Evolutionary conservation across 805 yeast species (phyloP), one percentile per base, ranked within the genome.

Genomic region (Kodamaea laetipori): DNA sequence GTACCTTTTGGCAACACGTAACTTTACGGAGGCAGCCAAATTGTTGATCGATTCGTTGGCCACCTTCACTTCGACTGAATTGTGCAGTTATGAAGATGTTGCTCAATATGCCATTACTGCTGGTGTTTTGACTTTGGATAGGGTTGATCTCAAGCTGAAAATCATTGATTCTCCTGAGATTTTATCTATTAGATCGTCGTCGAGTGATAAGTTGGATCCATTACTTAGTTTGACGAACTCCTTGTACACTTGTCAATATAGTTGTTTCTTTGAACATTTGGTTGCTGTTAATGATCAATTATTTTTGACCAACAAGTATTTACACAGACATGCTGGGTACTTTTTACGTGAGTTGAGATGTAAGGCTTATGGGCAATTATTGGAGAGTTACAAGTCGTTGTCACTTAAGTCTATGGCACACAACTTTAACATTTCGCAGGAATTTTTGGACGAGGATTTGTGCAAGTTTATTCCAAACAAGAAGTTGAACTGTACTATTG

Each of bases 161-260:
- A 78, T 94, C 45, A 84, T 94, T 51, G 98, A 94, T 62, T 86
- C 96, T 8, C 97, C 99, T 2, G 99, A 94, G 66, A 80, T 92
- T 39, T 73, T 94, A 51, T 80, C 96, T 13, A 78, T 92, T 48
- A 76, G 80, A 55, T 82, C 95, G 26, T 78, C 84, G 11, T 78
- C 84, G 9, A 76, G 89, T 4, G 78, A 82, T 12, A 73, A 81
- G 19, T 71, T 94, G 51, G 87, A 82, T 63, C 94, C 97, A 24
- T 80, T 94, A 50, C 79, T 86, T 48, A 80, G 87, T 45, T 73
- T 94, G 61, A 86, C 95, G 45, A 87, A 89, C 61, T 80, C 96
- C 7, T 73, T 94, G 49, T 90, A 94, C 71, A 84, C 86, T 9
- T 86, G 96, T 51, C 96, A 92, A 57, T 94, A 94, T 62, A 75